Base-by-base conservation (phyloP, 2,329 filamentous ascomycete species). In the Chrysoporthe austroafricana region DNA sequence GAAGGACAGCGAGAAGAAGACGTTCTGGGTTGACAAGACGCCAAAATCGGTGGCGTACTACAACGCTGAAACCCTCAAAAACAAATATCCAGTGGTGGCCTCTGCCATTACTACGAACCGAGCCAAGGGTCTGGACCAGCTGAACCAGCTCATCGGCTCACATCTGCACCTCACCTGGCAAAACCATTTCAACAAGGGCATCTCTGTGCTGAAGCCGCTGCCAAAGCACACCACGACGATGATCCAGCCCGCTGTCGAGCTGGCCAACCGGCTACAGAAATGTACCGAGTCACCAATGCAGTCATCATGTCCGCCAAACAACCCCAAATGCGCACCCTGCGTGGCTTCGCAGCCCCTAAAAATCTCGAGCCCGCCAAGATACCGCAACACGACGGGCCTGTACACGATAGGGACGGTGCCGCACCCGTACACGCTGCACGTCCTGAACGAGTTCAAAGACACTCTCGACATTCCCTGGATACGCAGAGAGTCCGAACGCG, bases 141-240 rank as follows among this genome's bases (percentile, higher is more conserved):
- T 98, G 44, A 90, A 91, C 68, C 82, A 86, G 58, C 85, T 98
- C 68, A 92, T 97, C 76, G 94, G 92, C 74, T 86, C 90, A 2
- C 96, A 98, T 77, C 84, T 98, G 4, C 94, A 97, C 76, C 85
- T 86, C 64, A 91, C 89, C 13, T 98, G 96, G 88, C 93, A 96
- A 75, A 92, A 90, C 73, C 84, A 84, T 32, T 97, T 96, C 77
- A 82, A 87, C 1, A 84, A 86, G 50, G 95, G 96, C 42, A 90
- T 98, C 67, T 87, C 90, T 5, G 88, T 97, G 3, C 82, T 97
- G 56, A 94, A 96, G 76, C 94, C 95, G 0, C 84, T 91, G 26
- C 87, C 92, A 1, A 82, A 91, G 63, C 89, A 94, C 76, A 95
- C 91, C 50, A 91, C 91, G 1, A 84, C 88, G 18, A 83, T 97